phyloP scores from a whole-genome alignment of 176 grass and related monocot genomes.

The Themeda triandra region DNA sequence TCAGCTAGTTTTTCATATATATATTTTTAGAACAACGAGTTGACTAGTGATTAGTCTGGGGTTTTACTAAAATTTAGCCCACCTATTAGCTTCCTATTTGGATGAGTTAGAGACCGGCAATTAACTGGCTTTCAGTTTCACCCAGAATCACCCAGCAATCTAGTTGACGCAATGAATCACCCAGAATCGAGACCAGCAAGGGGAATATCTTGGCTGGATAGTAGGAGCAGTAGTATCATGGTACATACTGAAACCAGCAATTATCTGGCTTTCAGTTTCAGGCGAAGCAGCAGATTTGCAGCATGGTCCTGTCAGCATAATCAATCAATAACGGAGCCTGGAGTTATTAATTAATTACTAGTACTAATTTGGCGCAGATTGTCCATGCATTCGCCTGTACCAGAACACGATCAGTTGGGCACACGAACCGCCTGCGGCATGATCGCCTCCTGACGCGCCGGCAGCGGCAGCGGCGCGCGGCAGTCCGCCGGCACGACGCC shows the following conservation, averaged over 20 bases:
- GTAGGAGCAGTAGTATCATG: too few species aligned
- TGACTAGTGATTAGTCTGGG: too few species aligned
- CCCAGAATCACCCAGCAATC: too few species aligned
- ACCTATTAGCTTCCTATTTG: too few species aligned
- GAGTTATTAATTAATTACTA: background rate
- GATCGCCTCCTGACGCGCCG: background rate
- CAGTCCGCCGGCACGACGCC: background rate
- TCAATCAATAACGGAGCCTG: background rate
- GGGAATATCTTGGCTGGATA: too few species aligned
- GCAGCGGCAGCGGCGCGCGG: background rate
- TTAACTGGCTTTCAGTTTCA: too few species aligned
- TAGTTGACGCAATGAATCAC: too few species aligned
- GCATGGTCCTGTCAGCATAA: background rate
- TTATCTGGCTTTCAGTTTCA: background rate
- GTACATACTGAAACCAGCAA: background rate
- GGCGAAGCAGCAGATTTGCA: background rate
- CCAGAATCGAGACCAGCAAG: too few species aligned
- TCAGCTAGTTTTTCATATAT: too few species aligned
- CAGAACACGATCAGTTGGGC: background rate
- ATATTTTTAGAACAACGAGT: too few species aligned
- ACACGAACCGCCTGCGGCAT: background rate
- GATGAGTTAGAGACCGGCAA: too few species aligned
- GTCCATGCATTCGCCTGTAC: background rate
- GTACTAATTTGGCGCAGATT: background rate
- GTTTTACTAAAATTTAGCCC: too few species aligned